A percentile compares a stretch with the other conserved stretches of the same genome.
These are phyloP conservation scores for Umbelopsis sp. DNA, from an alignment of 192 early-diverging fungal species.

Conservation along the genomic window DNA sequence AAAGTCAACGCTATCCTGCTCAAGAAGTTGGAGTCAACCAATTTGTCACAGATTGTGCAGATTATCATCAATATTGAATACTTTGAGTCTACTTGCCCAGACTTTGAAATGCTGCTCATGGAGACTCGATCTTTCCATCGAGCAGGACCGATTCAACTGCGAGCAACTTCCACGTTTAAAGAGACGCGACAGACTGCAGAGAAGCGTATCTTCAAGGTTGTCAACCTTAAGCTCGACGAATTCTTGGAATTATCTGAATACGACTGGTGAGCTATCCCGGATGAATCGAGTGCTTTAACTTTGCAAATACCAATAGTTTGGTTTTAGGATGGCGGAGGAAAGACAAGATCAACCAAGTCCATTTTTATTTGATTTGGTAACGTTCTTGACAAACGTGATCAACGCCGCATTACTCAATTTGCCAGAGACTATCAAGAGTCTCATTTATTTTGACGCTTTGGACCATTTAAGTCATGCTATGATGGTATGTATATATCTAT, in stretches of 20 bases:
- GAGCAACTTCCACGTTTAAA: conserved; percentile 65
- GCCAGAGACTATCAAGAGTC: conserved; percentile 61
- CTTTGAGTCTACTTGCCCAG: conserved; percentile 64
- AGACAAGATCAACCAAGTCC: conserved; percentile 61
- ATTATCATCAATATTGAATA: conserved; percentile 83
- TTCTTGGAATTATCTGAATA: conserved; percentile 84
- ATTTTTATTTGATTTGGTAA: conserved; percentile 75
- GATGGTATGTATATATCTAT: conserved; percentile 48
- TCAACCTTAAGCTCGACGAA: conserved; percentile 80
- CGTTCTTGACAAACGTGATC: conserved; percentile 67
- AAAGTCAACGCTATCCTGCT: conserved; percentile 69
- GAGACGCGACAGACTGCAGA: conserved; percentile 74
- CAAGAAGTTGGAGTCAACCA: conserved; percentile 65
- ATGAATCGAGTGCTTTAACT: too few relatives aligned
- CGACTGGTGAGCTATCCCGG: conserved; percentile 64
- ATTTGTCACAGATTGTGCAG: conserved; percentile 82
- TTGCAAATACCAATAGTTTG: background rate
- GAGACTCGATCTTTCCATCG: conserved; percentile 64
- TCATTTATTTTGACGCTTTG: conserved; percentile 75
- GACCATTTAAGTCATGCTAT: conserved; percentile 67
- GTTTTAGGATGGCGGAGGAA: conserved; percentile 54
- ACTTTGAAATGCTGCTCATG: conserved; percentile 79
- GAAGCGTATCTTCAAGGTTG: conserved; percentile 77
- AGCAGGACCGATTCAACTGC: conserved; percentile 57
- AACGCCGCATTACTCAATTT: conserved; percentile 69